Evolutionary conservation across 2,329 filamentous ascomycete species (phyloP), one percentile per base, ranked within the genome.

Genomic region (Colletotrichum higginsianum): DNA sequence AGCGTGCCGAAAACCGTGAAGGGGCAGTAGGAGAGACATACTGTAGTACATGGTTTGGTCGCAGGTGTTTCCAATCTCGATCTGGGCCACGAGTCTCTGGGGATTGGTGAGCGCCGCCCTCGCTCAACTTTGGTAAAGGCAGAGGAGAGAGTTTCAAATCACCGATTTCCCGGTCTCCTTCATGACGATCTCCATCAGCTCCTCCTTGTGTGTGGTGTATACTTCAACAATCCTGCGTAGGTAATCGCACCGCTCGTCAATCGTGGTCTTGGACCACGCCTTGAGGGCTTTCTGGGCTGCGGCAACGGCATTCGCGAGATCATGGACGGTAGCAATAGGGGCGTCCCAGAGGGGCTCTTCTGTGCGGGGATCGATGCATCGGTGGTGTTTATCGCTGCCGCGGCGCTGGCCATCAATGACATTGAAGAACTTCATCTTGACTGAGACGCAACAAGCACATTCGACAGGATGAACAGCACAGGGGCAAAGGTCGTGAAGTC

Each of bases 161-260:
- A 84, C 80, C 7, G 87, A 87, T 77, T 89, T 89, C n/a, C 87
- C 87, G 30, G 85, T 85, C 77, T 88, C 87, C 64, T 79, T 81
- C 74, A 81, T 82, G 49, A 88, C 77, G 12, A 88, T 79, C 47
- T 82, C 80, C 16, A 81, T 78, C 58, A 90, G 79, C 61, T 85
- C 82, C 0, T 83, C 79, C 7, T 80, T 76, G 55, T 87, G 80
- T 5, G 79, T 77, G 46, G 80, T 76, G 23, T 88, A 76, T 13
- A 80, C 77, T 16, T 84, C 81, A 47, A 82, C 81, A 35, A 86
- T 79, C 60, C 81, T 81, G 47, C 78, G 76, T 9, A 87, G 77
- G 15, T 80, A 76, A 5, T 79, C 79, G 49, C 83, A 79, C 46
- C 87, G 82, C 74, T 88, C 84, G 4, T 80, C 77, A 60, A 82